Percentiles rank a stretch among this genome's conserved stretches.
phyloP scores from a whole-genome alignment of 2,329 filamentous ascomycete genomes.

The Magnaporthiopsis poae region DNA sequence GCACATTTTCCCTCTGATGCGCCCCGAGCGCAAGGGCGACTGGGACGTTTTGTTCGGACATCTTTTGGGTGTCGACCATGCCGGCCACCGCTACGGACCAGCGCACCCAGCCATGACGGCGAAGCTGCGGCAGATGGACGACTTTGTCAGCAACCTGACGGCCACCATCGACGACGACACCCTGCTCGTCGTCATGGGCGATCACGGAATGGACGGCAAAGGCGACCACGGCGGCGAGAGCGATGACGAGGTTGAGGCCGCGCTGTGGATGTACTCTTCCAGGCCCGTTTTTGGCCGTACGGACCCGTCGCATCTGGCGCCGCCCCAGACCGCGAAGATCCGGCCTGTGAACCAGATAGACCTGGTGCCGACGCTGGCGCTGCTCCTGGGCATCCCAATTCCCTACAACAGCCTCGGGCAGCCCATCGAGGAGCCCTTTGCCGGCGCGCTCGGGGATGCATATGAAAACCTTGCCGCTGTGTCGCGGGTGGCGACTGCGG shows the following conservation, averaged over 20 bases:
- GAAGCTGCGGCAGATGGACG: constrained; percentile 87
- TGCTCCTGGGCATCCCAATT: constrained; percentile 82
- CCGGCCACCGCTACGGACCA: constrained; percentile 89
- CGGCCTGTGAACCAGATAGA: constrained; percentile 79
- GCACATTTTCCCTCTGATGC: constrained; percentile 76
- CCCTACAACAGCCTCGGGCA: constrained; percentile 91
- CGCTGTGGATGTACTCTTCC: constrained; percentile 97
- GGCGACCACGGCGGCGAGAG: constrained; percentile 98
- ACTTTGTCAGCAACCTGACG: constrained; percentile 62
- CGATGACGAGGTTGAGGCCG: constrained; percentile 87
- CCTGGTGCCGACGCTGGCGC: constrained; percentile 79
- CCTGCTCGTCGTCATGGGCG: constrained; percentile 90
- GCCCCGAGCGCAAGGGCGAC: constrained; percentile 50
- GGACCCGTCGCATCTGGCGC: constrained; percentile 40
- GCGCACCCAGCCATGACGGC: constrained; percentile 83
- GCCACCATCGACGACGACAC: constrained; percentile 71
- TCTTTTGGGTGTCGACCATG: constrained; percentile 90
- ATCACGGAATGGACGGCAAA: constrained; percentile 96
- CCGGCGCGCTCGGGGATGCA: constrained; percentile 56
- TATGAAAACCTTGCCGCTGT: constrained; percentile 71
- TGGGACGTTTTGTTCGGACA: constrained; percentile 97
- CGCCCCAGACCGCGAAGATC: constrained; percentile 64
- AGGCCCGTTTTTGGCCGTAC: constrained; percentile 73
- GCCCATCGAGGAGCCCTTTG: constrained; percentile 89
- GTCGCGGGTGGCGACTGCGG: constrained; percentile 67